Conservation (phyloP, 2,329 filamentous ascomycete genomes). For the Fusarium paranaense region DNA sequence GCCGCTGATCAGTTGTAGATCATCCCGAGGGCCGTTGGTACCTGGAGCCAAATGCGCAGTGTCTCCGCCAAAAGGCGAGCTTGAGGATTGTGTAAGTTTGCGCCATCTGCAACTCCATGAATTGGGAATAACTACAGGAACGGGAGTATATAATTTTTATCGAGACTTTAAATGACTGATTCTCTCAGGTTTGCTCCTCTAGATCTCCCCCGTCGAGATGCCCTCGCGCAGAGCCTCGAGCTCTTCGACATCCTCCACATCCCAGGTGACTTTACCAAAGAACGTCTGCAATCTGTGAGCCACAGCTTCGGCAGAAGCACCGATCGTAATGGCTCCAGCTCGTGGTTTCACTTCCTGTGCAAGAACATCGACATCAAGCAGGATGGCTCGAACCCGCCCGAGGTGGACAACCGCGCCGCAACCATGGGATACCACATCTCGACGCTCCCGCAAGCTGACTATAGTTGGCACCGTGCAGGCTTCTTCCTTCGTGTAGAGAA, state of each 20-base stretch:
- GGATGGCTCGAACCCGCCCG: conserved; percentile 26
- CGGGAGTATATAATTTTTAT: not conserved
- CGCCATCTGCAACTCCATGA: not conserved
- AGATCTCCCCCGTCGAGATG: conserved; percentile 40
- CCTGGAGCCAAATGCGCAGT: conserved; percentile 32
- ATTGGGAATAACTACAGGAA: not conserved
- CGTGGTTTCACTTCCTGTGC: conserved; percentile 52
- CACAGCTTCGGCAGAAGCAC: conserved; percentile 50
- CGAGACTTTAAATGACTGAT: conserved; percentile 1
- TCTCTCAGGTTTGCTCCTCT: conserved; percentile 43
- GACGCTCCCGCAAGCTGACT: conserved; percentile 44
- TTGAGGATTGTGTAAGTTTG: conserved; percentile 47
- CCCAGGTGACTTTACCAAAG: conserved; percentile 47
- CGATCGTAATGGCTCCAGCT: conserved; percentile 38
- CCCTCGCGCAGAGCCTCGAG: conserved; percentile 39
- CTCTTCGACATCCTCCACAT: conserved; percentile 47
- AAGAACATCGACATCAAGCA: conserved; percentile 47
- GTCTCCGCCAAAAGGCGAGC: conserved; percentile 38
- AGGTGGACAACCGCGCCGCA: conserved; percentile 42
- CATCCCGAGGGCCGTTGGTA: conserved; percentile 43
- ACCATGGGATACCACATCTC: conserved; percentile 40
- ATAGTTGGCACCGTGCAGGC: conserved; percentile 43
- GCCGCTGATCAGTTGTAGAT: conserved; percentile 31
- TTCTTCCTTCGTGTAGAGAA: conserved; percentile 43
- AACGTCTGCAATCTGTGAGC: conserved; percentile 46